Evolutionary conservation across 1,139 yeast species (phyloP), one percentile per base, ranked within the genome.

Genomic region (Diutina scorzettiae): DNA sequence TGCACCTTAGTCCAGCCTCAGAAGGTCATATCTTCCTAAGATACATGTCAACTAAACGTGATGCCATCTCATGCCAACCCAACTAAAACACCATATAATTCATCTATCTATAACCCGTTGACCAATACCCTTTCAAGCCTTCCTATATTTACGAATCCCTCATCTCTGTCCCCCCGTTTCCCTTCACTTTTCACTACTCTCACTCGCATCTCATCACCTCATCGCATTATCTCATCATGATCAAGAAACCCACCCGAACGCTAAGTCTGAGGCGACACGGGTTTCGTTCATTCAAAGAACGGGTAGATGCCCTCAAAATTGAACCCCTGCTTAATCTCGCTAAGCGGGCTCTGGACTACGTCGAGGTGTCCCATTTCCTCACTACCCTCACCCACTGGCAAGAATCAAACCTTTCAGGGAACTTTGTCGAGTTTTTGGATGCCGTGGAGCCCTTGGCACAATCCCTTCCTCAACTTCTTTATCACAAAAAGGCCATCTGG

Each of bases 361-460:
- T 73, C 34, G 91, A 82, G 49, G 63, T 78, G 2, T 86, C 96
- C 1, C 91, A 82, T 59, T 84, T 89, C 51, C 61, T 80, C 32
- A 73, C 94, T 5, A 78, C 95, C 0, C 66, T 84, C 47, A 81
- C 81, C 43, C 87, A 85, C 53, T 91, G 97, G 96, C 71, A 69
- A 47, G 97, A 91, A 55, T 75, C 86, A 44, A 91, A 89, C 56
- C 62, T 86, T 46, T 81, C 96, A 43, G 79, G 78, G 3, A 70
- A 69, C 43, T 91, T 86, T 56, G 72, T 81, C 5, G 77, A 72
- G 9, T 81, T 87, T 53, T 64, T 71, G 5, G 73, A 71, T 14
- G 68, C 71, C 43, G 73, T 82, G 2, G 76, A 74, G 45, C 64
- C 69, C 2, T 52, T 71, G 17, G 66, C 76, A 18, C 82, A 81